Percentiles rank a stretch among this genome's conserved stretches.
These are phyloP conservation scores for Phytopythium ostracodes DNA, from an alignment of 352 stramenopile species.

Conservation along the genomic window DNA sequence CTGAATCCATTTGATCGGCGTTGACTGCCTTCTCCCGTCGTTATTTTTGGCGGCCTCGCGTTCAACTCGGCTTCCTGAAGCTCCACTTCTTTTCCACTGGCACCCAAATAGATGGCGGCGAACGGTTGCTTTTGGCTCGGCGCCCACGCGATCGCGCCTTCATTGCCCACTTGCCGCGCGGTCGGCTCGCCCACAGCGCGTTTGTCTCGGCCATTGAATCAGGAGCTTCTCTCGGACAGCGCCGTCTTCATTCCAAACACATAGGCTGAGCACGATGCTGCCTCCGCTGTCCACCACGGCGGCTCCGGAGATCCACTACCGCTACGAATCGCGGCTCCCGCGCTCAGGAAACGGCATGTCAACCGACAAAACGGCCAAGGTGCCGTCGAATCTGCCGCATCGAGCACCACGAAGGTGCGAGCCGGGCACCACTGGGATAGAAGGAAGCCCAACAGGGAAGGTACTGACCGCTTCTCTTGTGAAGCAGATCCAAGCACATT, in stretches of 20 bases:
- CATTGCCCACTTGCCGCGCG: neutral
- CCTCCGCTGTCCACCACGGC: constrained; percentile 10
- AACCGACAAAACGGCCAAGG: neutral
- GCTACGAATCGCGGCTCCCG: constrained; percentile 46
- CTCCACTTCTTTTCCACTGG: neutral
- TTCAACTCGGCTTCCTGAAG: neutral
- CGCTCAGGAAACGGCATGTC: neutral
- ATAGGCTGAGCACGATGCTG: neutral
- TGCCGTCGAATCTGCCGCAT: neutral
- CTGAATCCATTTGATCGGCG: neutral
- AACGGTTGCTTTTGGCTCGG: neutral
- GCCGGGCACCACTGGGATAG: neutral
- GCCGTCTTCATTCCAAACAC: neutral
- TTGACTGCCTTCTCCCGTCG: neutral
- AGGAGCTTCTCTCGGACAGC: neutral
- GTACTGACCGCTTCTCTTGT: neutral
- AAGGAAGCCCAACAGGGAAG: too few species aligned
- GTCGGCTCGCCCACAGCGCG: neutral
- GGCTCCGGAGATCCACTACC: constrained; percentile 35
- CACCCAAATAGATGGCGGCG: constrained; percentile 2
- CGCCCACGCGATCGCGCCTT: neutral
- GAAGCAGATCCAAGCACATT: constrained; percentile 62
- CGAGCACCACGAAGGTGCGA: neutral
- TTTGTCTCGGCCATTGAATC: neutral
- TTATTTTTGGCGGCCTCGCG: neutral